Evolutionary conservation across 2,329 filamentous ascomycete genomes (phyloP), one percentile per base, ranked within the genome.

Genomic region (Ascochyta viciae-villosae): DNA sequence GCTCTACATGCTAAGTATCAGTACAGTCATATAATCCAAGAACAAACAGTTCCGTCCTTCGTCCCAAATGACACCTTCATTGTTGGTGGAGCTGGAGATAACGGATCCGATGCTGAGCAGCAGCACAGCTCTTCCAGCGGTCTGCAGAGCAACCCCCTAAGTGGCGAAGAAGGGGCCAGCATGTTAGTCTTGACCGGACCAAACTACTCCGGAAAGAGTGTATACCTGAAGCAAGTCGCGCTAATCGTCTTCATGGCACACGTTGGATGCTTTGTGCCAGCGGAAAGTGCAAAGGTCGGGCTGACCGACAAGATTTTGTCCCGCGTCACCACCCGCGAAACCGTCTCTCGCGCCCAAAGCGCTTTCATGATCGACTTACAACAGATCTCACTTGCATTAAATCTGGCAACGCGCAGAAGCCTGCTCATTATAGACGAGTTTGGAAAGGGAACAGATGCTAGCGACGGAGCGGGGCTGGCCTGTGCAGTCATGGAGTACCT

Each of bases 141-240:
- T n/a, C 15, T 27, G 4, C 39, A 45, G 3, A 19, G 10, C 4
- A 48, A 26, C n/a, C 38, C 23, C 26, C 13, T n/a, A 5, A 23
- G 2, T 4, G 8, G 35, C 10, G 39, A 55, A 6, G 62, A 74
- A 4, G 71, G 71, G 3, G 87, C 90, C 12, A 91, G 85, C 61
- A 89, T 92, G 77, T 73, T 97, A 12, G 79, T 97, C 6, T 76
- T 99, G 66, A 98, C 95, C 0, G 95, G 95, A 0, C 93, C 95
- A 4, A 99, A 99, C 66, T 96, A 95, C 73, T 98, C 95, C 0
- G 95, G 95, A 0, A 99, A 99, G 75, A 98, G 92, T 65, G 86
- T 98, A 0, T 98, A 96, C 74, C 83, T 98, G 71, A 99, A 96
- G 74, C 94, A 99, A 73, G 86, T 91, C 29, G 95, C 93, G 4